These are phyloP conservation scores for Termitomyces sp. DNA, from an alignment of 768 basidiomycete genomes.

Conservation along the genomic window DNA sequence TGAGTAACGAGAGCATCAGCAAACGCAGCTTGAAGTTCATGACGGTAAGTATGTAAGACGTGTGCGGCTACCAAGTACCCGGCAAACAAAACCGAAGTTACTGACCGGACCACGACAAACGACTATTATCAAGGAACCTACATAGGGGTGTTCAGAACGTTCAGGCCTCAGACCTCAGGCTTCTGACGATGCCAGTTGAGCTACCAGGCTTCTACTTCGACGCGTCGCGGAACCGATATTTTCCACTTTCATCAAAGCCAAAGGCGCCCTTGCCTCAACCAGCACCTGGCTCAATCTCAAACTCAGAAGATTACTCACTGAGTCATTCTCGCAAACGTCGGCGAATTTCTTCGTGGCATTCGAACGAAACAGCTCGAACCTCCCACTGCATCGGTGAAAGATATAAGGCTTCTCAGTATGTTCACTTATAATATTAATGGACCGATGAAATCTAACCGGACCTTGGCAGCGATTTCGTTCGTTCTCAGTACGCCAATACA, in stretches of 20 bases:
- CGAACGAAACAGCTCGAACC: slow-evolving; percentile 11
- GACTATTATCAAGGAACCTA: too few species aligned
- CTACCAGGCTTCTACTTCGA: slow-evolving; percentile 60
- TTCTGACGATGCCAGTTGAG: slow-evolving; percentile 37
- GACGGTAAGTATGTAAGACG: neutral
- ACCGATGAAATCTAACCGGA: neutral
- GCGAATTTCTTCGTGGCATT: slow-evolving; percentile 13
- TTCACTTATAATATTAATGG: neutral
- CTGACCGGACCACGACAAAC: neutral
- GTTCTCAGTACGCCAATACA: slow-evolving; percentile 34
- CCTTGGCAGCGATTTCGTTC: slow-evolving; percentile 31
- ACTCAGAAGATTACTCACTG: neutral
- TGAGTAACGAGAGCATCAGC: neutral
- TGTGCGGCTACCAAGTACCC: neutral
- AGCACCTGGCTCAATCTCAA: neutral
- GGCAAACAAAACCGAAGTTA: neutral
- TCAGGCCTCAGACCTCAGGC: too few species aligned
- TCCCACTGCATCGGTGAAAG: slow-evolving; percentile 8
- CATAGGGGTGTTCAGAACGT: too few species aligned
- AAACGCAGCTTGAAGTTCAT: neutral
- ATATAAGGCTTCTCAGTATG: slow-evolving; percentile 16
- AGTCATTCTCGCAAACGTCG: slow-evolving; percentile 10
- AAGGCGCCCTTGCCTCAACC: slow-evolving; percentile 11
- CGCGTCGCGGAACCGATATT: slow-evolving; percentile 46
- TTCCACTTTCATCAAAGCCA: slow-evolving; percentile 42